Evolutionary conservation across 805 yeast species (phyloP), one percentile per base, ranked within the genome.

Genomic region (Wickerhamiella azyma): DNA sequence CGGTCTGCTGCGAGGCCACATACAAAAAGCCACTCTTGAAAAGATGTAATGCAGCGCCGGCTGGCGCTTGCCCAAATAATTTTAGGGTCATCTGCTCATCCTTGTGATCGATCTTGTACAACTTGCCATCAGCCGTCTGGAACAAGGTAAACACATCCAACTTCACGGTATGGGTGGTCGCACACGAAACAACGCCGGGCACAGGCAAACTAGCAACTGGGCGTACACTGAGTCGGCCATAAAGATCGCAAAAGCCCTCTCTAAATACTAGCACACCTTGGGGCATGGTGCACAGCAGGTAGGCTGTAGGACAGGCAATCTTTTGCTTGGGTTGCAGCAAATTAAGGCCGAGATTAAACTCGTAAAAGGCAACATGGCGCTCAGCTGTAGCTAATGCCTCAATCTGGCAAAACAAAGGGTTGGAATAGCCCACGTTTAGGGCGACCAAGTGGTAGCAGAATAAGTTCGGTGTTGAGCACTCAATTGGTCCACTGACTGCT

Each of bases 301-400:
- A 37, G 7, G 45, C 45, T 7, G 21, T 21, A n/a, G 24, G 10
- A 18, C 26, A 36, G 5, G 8, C 35, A 13, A 43, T n/a, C 13
- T 13, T 18, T n/a, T 42, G 45, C 14, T 28, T 42, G 7, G 40
- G 17, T n/a, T 13, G 10, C 1, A 88, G 73, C 58, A 81, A 82
- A 56, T 88, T 88, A 40, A 89, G 65, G 1, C 96, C 96, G 36
- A 84, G 70, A 59, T 92, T 96, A 21, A 88, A 64, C 56, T 85
- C 89, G 63, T 89, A 89, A 58, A 75, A 81, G 3, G 75, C 72
- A 44, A 89, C 65, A 26, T 56, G 52, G 42, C 64, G 68, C 48
- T 56, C 36, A 2, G 9, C 24, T 6, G 11, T 30, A 16, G 16
- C 33, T 16, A 11, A 7, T 80, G 7, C 74, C 63, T 89, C 97